Percentiles rank a stretch among this genome's conserved stretches.
Conservation (phyloP, 495 filamentous ascomycete genomes). For the Hypoxylon trugodes region DNA sequence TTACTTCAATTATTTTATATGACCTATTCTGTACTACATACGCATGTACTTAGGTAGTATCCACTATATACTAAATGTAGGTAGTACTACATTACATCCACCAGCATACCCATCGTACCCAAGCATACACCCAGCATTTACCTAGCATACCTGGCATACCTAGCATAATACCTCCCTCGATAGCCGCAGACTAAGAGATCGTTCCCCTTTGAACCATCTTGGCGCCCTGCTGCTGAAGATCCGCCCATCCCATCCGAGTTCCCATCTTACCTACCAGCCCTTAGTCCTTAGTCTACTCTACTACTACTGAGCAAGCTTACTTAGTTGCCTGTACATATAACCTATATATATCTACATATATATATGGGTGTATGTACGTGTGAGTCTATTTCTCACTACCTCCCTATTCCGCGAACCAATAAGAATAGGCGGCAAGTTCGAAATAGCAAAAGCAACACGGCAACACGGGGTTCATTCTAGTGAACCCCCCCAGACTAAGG, state of each 20-base stretch:
- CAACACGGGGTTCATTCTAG: constrained; percentile 18
- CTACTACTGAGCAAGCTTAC: not conserved
- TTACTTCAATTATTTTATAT: too few relatives aligned
- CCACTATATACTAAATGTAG: not conserved
- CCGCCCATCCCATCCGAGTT: constrained; percentile 16
- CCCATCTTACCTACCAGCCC: too few relatives aligned
- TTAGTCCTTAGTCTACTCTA: too few relatives aligned
- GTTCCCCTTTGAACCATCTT: constrained; percentile 20
- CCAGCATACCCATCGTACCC: too few relatives aligned
- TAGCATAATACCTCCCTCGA: constrained; percentile 10
- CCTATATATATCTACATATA: not conserved
- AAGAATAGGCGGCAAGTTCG: constrained; percentile 23
- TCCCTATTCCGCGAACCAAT: constrained; percentile 28
- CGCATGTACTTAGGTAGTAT: not conserved
- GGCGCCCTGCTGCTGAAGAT: constrained; percentile 36
- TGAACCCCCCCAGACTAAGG: constrained; percentile 36
- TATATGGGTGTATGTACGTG: too few relatives aligned
- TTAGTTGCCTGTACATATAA: not conserved
- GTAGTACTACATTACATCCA: not conserved
- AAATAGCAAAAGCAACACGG: constrained; percentile 23
- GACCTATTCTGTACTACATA: too few relatives aligned
- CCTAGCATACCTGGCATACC: not conserved
- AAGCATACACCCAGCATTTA: too few relatives aligned
- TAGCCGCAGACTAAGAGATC: constrained; percentile 28
- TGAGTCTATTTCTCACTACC: constrained; percentile 9